Base-by-base conservation (phyloP, 495 filamentous ascomycete genomes). In the Cryomyces minteri region DNA sequence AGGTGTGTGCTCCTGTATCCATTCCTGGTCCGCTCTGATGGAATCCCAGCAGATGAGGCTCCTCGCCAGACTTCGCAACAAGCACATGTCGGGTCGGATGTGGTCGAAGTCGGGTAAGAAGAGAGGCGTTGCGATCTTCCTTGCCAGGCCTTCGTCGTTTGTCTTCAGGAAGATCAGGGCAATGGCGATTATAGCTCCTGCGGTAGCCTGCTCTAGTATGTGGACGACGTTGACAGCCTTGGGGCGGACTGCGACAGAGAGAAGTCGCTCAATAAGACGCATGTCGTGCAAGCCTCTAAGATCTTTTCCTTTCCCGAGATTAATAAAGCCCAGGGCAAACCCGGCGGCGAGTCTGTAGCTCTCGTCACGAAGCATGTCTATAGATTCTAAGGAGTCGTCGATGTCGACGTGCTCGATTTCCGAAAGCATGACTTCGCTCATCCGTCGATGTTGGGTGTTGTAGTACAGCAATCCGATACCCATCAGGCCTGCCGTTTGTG, bases 151-250 rank as follows among this genome's bases (percentile, higher is more conserved):
- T 44, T 79, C 72, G 54, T 99, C 82, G 45, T 88, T 81, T 0
- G 92, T 85, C 58, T 95, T 96, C 87, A 99, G 92, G 60, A 87
- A 99, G 40, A 96, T 88, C 37, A 96, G 72, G n/a, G 85, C 77
- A 41, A 95, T 70, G 4, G 90, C 87, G 41, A 96, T 71, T 2
- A 84, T 86, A 1, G 90, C 87, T 37, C 80, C 88, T 32, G 90
- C 82, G 14, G 84, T 90, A 28, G 90, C 87, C 53, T 86, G 80
- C 51, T 99, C 90, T 1, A 96, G 71, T 12, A 95, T 74, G 54
- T 99, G 87, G 18, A 94, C 85, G 30, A 88, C 65, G 44, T 86
- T 79, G 31, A 94, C 82, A 41, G 87, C 79, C 63, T 88, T 90
- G 5, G 80, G 84, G 4, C 83, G 79, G 11, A 88, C 82, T 5